Base-by-base conservation (phyloP, 306 rosid species). In the Carpinus viminea region DNA sequence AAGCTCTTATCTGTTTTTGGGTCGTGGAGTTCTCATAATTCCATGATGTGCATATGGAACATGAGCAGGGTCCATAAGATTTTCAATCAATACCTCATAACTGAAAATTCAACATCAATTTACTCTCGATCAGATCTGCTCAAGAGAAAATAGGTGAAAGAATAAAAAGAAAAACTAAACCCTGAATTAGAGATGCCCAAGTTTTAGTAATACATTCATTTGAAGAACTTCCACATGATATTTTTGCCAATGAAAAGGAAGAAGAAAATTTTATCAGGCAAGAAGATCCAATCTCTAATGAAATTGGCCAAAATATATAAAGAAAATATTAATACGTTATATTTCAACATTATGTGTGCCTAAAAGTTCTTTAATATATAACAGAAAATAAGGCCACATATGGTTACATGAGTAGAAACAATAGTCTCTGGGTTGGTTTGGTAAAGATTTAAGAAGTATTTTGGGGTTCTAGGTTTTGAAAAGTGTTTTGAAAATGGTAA, bases 61-160 rank as follows among this genome's bases (percentile, higher is more conserved):
- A 82, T 93, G 98, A 56, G 98, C 84, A 83, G 98, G 99, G 81
- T 91, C 97, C 98, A 91, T 90, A 52, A 91, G 98, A 84, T 95
- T 95, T 82, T 95, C 99, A 51, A 88, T 87, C 91, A 95, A 79
- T 55, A 93, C 85, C 81, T 95, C 99, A 53, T 95, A 95, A 83
- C 99, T 95, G 88, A 70, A 90, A 86, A 77, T 71, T 72, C 79
- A 78, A 61, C 53, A 31, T 36, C 57, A 62, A 66, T 73, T 61
- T 66, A 15, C 69, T 84, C 18, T 34, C 51, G 0, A 18, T 66
- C 28, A 66, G 7, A 4, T 18, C 15, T 41, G 24, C 26, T 38
- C n/a, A 65, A 36, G 51, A 41, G 48, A 18, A 66, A 66, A 43
- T 2, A 66, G 48, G 51, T 41, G n/a, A 66, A 43, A 41, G 24